Conservation (phyloP, 139 green algal genomes). For the Asterochloris erici region DNA sequence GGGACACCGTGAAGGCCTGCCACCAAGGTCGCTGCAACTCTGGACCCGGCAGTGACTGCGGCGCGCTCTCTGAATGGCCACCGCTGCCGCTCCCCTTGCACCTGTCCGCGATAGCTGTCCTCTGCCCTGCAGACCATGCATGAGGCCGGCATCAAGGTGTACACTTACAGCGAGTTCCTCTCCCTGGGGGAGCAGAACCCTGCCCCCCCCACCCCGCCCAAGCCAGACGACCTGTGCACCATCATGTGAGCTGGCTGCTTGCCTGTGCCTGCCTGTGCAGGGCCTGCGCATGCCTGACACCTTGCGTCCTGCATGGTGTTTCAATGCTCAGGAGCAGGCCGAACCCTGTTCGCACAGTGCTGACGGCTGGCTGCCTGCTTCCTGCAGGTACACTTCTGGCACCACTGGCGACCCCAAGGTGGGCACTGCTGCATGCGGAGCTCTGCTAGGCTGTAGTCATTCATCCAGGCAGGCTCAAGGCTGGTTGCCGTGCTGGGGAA, state of each 20-base stretch:
- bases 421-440: not conserved
- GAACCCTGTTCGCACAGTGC: not conserved
- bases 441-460: not conserved
- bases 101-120: not conserved
- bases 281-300: not conserved
- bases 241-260: constrained; percentile 64
- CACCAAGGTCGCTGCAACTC: too few relatives aligned
- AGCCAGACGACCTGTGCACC: constrained; percentile 80
- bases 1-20: too few relatives aligned
- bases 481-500: too few relatives aligned
- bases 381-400: constrained; percentile 72
- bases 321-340: too few relatives aligned
- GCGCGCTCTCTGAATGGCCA: too few relatives aligned
- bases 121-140: constrained; percentile 33
- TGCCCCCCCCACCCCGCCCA: constrained; percentile 44
- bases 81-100: too few relatives aligned
- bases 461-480: too few relatives aligned
- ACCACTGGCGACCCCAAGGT: constrained; percentile 82
- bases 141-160: constrained; percentile 35
- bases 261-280: not conserved
- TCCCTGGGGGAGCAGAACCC: constrained; percentile 48
- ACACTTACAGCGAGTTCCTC: constrained; percentile 61
- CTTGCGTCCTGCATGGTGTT: too few relatives aligned
- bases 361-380: not conserved
- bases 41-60: too few relatives aligned